Evolutionary conservation across 2,329 filamentous ascomycete species (phyloP), one percentile per base, ranked within the genome.

Genomic region (Diaporthe citriasiana): DNA sequence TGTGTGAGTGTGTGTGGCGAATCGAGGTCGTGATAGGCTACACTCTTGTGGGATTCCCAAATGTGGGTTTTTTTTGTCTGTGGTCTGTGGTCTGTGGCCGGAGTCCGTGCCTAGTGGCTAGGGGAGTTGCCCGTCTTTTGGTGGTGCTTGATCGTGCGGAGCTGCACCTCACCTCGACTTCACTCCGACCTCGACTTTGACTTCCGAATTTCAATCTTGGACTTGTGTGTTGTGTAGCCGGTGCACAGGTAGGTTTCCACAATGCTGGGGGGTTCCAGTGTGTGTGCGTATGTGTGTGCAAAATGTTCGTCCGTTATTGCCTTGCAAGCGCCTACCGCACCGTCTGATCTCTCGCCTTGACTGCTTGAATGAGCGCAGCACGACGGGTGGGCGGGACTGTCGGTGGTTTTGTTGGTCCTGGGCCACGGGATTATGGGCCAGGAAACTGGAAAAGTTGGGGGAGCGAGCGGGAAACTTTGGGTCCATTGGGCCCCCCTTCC

Each of bases 381-480:
- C 30, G 63, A 38, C 42, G 60, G 22, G 19, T 66, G 60, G 60
- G 60, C 60, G 60, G 60, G 60, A 50, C 60, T 51, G 27, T 66
- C 42, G 60, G 42, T 51, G 45, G 33, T 50, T 66, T 66, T 66
- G 63, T 51, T 66, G 63, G 45, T 66, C 30, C 45, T 66, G 63
- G 45, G 35, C 30, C 45, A 38, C 45, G 45, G 30, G 45, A n/a
- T 51, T 66, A 66, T 66, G 63, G 63, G 63, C 63, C 63, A 53
- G 17, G 47, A n/a, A 40, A 27, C 22, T 22, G 33, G 33, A 53
- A 66, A 68, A 68, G 63, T 53, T 68, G 63, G 63, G 63, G 63
- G 63, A 68, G 47, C 63, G 33, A 35, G 63, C 63, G 63, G 63
- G 33, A 68, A 66, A 66, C 45, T 66, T 66, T 66, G 63, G 63